phyloP scores from a whole-genome alignment of 129 eudicot species.

The Saussurea involucrata region DNA sequence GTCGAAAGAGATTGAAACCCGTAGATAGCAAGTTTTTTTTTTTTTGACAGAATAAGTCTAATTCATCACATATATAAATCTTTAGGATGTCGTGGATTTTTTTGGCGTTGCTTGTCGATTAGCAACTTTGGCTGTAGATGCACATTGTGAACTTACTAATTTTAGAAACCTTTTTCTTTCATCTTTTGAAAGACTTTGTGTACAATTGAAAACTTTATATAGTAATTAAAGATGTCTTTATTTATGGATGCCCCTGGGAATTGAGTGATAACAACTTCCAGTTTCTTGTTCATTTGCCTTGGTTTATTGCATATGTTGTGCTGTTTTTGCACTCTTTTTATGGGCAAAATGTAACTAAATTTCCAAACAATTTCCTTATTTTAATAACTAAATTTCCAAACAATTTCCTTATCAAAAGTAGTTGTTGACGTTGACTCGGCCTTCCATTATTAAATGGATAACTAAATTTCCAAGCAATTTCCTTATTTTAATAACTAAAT shows the following conservation, averaged over 20 bases:
- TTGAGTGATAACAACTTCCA: not conserved
- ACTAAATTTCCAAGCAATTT: no score
- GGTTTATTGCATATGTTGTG: not conserved
- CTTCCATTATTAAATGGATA: no score
- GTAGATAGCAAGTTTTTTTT: no score
- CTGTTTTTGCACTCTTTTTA: no score
- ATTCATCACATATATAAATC: not conserved
- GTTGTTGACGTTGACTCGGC: no score
- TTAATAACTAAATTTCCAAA: no score
- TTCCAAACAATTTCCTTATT: no score
- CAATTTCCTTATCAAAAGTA: no score
- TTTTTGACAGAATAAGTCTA: no score
- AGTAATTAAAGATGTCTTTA: not conserved
- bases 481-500: no score
- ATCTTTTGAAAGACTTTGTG: conserved; percentile 4
- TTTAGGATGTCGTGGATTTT: not conserved
- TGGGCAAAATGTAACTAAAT: no score
- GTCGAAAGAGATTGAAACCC: no score
- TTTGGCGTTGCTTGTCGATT: not conserved
- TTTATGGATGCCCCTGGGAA: not conserved
- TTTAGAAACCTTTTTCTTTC: not conserved
- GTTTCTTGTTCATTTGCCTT: not conserved
- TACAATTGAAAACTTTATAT: not conserved
- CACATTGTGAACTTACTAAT: not conserved
- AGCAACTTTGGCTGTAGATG: not conserved